Evolutionary conservation across 495 filamentous ascomycete species (phyloP), one percentile per base, ranked within the genome.

Genomic region (Penicillium coffeae): DNA sequence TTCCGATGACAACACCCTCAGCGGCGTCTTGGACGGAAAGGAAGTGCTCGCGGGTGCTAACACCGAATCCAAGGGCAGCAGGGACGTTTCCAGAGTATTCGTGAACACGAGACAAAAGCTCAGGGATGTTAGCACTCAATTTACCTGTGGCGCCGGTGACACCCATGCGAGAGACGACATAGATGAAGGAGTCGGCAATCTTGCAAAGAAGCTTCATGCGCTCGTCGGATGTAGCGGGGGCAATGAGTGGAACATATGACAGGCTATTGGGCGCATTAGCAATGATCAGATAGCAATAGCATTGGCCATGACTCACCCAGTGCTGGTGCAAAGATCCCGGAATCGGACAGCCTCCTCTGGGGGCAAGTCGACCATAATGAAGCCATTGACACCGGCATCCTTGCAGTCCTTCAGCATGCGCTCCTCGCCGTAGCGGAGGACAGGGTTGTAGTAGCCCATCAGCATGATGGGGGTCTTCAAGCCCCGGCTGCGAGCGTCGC

Each of bases 391-490:
- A 39, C 90, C 89, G 15, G 88, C 88, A 36, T 84, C 81, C 60
- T 86, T 83, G 60, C 90, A 90, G 66, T 99, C 92, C 45, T 78
- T 75, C 32, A 99, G 73, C 65, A 97, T 82, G 41, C 77, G 76
- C 71, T 94, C 89, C 70, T 97, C 93, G 50, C 94, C 94, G 61
- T 97, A 97, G 56, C 81, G 86, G 38, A 96, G 73, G 41, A 97
- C 71, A 1, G 93, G 93, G 70, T 99, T 99, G 69, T 95, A 99
- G 79, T 99, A 99, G 47, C 93, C 93, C 93, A 99, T 99, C 52
- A 99, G 77, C 47, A 99, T 71, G 33, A 99, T 74, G 5, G 93
- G 93, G 1, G 84, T 84, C 51, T 72, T 82, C 42, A 97, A 70
- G 20, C 94, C 94, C 37, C 76, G 78, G 46, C 75, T 71, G 48